Conservation (phyloP, 2,329 filamentous ascomycete genomes). For the Pseudocercospora cruenta region DNA sequence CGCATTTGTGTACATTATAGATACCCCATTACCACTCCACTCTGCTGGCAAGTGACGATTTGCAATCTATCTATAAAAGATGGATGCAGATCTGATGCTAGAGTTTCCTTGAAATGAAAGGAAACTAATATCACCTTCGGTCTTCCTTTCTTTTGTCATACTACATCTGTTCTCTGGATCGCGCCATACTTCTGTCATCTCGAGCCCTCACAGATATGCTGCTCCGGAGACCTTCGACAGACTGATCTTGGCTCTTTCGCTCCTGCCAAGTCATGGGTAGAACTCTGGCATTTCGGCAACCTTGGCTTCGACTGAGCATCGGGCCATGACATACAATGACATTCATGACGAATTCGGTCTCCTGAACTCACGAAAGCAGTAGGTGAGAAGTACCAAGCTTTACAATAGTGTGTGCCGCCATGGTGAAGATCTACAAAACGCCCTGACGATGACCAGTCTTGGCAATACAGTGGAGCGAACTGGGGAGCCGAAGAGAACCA, state of each 20-base stretch:
- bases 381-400: not conserved
- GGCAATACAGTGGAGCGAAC: not conserved
- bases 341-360: not conserved
- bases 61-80: not conserved
- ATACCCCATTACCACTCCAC: conserved; percentile 18
- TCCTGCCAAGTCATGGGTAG: not conserved
- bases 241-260: no score
- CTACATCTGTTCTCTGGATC: no score
- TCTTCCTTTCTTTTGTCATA: not conserved
- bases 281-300: no score
- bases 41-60: conserved; percentile 18
- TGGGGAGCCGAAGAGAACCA: not conserved
- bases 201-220: not conserved
- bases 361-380: not conserved
- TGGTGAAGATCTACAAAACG: not conserved
- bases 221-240: no score
- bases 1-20: conserved; percentile 12
- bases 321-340: not conserved
- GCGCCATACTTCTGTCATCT: no score
- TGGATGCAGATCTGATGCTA: conserved; percentile 8
- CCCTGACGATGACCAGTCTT: not conserved
- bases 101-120: conserved; percentile 19
- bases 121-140: conserved; percentile 18
- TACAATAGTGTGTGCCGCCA: not conserved
- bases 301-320: not conserved